Evolutionary conservation across 2,329 filamentous ascomycete species (phyloP).

Genomic region (Pseudohalonectria lignicola): DNA sequence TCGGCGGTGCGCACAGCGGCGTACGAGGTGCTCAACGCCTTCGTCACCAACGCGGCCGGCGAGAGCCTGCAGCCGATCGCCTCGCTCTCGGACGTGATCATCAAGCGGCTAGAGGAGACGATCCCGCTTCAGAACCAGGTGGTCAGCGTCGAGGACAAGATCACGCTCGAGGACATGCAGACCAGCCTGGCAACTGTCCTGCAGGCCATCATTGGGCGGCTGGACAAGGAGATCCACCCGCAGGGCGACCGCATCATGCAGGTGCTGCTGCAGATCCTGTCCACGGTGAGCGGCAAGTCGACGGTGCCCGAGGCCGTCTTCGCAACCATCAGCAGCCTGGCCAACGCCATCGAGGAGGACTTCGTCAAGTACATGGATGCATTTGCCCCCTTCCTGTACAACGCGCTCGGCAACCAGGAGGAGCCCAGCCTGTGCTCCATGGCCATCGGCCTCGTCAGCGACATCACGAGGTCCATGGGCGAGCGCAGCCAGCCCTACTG

Average conservation of each 20-base stretch:
- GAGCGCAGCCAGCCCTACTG: conserved; percentile 90
- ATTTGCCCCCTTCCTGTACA: conserved; percentile 87
- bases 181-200: conserved; percentile 88
- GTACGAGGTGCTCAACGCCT: conserved; percentile 93
- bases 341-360: conserved; percentile 82
- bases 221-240: conserved; percentile 84
- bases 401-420: conserved; percentile 88
- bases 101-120: conserved; percentile 85
- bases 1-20: conserved; percentile 87
- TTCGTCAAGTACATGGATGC: conserved; percentile 97
- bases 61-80: conserved; percentile 76
- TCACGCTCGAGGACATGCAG: conserved; percentile 95
- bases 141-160: conserved; percentile 91
- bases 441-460: conserved; percentile 94
- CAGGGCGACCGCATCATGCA: conserved; percentile 94
- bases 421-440: conserved; percentile 90
- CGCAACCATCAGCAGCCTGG: conserved; percentile 81
- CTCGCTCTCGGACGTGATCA: conserved; percentile 73
- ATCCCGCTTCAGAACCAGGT: conserved; percentile 84
- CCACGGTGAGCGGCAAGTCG: conserved; percentile 70
- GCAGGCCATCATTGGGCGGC: conserved; percentile 78
- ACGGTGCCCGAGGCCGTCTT: conserved; percentile 92
- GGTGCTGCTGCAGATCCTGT: conserved; percentile 69
- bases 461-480: conserved; percentile 86
- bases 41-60: conserved; percentile 80